Evolutionary conservation across 2,329 filamentous ascomycete genomes (phyloP), one percentile per base, ranked within the genome.

Genomic region (Chaetomium sp.): DNA sequence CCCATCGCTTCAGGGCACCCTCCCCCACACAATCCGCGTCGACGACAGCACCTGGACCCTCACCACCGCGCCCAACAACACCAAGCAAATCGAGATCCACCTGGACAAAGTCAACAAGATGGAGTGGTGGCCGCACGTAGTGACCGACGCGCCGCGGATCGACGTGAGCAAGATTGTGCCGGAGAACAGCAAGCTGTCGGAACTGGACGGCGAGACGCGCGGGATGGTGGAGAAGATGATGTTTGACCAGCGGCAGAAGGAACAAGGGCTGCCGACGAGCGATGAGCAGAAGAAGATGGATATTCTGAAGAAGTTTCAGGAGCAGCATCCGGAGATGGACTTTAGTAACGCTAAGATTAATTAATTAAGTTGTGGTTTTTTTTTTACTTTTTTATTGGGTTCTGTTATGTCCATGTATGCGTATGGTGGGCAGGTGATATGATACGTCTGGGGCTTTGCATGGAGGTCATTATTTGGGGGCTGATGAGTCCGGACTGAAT

Each of bases 211-310:
- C 59, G 88, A 95, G 79, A 99, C 94, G 53, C 82, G 94, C 61
- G 82, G 85, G 57, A 97, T 99, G 92, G 94, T 99, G 45, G 94
- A 99, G 84, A 99, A 99, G 83, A 99, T 99, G 94, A 99, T 99
- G 94, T 99, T 82, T 67, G 94, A 99, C 76, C 94, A 99, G 79
- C 80, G 88, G 63, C 91, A 97, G 77, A 99, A 99, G 83, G 91
- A 97, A 77, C 77, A 81, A 72, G 94, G 94, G 4, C 80, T 87
- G 72, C 89, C 91, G 47, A 91, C 87, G 10, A 95, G 89, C 62
- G 94, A 97, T 64, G 94, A 99, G 77, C 86, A 95, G 80, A 89
- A 91, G 79, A 97, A 97, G 81, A 74, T 85, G 69, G 92, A 99
- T 54, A 86, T 99, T 66, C 75, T 99, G 69, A 88, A 89, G 75